phyloP scores from a whole-genome alignment of 2,329 filamentous ascomycete species.

The Penicillium thymicola region DNA sequence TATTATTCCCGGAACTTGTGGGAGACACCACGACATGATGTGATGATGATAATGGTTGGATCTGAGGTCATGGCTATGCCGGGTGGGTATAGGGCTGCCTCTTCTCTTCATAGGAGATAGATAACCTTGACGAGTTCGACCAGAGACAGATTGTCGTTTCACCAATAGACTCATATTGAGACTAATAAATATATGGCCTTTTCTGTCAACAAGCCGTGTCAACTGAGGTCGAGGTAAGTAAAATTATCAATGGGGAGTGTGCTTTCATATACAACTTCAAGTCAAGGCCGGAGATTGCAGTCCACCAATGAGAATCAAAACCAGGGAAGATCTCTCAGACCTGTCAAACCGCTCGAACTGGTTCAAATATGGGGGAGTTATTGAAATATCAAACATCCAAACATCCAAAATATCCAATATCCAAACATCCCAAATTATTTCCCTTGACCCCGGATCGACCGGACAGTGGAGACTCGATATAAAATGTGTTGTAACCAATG shows the following conservation, averaged over 20 bases:
- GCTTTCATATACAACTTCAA: not conserved
- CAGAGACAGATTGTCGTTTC: not conserved
- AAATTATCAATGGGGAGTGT: not conserved
- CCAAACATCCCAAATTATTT: not conserved
- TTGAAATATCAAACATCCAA: not conserved
- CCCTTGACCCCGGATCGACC: slow-evolving; percentile 25
- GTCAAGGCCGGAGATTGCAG: slow-evolving; percentile 13
- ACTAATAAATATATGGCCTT: not conserved
- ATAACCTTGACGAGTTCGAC: not conserved
- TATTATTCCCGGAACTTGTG: slow-evolving; percentile 12
- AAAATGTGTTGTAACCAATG: slow-evolving; percentile 20
- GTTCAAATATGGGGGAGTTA: not conserved
- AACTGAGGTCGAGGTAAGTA: not conserved
- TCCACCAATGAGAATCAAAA: slow-evolving; percentile 15
- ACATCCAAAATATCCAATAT: not conserved
- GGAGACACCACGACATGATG: slow-evolving; percentile 24
- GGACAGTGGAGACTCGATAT: slow-evolving; percentile 16
- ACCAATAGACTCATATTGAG: not conserved
- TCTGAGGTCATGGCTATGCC: slow-evolving; percentile 25
- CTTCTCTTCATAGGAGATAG: not conserved
- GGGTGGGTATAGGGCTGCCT: not conserved
- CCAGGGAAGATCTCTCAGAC: not conserved
- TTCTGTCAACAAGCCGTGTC: not conserved
- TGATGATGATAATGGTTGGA: slow-evolving; percentile 20
- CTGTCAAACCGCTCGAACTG: not conserved